Conservation (phyloP, 352 stramenopile genomes). For the Hyaloperonospora brassicae region DNA sequence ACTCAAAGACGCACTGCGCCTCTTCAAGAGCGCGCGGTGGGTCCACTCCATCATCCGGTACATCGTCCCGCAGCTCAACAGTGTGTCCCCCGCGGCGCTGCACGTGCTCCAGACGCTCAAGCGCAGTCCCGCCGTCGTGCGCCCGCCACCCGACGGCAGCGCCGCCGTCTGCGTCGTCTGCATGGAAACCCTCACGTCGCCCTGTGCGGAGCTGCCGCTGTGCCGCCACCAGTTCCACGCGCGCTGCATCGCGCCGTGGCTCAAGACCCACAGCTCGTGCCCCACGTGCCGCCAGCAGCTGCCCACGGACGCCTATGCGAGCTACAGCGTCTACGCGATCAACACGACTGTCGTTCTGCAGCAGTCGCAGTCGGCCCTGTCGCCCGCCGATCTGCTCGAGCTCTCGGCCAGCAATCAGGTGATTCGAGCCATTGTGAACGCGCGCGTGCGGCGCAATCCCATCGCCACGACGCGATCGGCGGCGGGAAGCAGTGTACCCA, state of each 20-base stretch:
- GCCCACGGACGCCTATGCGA: slow-evolving; percentile 71
- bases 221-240: slow-evolving; percentile 78
- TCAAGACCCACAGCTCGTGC: slow-evolving; percentile 82
- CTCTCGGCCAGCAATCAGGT: slow-evolving; percentile 79
- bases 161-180: slow-evolving; percentile 63
- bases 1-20: slow-evolving; percentile 78
- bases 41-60: slow-evolving; percentile 87
- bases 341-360: slow-evolving; percentile 87
- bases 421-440: slow-evolving; percentile 81
- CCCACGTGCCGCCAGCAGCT: slow-evolving; percentile 76
- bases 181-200: slow-evolving; percentile 58
- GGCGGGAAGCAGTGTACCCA: slow-evolving; percentile 32
- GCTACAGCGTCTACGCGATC: slow-evolving; percentile 86
- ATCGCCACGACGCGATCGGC: slow-evolving; percentile 14
- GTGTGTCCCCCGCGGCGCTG: slow-evolving; percentile 61
- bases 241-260: slow-evolving; percentile 76
- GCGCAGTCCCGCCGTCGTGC: slow-evolving; percentile 23
- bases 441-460: slow-evolving; percentile 59
- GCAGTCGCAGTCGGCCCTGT: slow-evolving; percentile 73
- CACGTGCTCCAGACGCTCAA: slow-evolving; percentile 58
- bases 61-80: slow-evolving; percentile 85
- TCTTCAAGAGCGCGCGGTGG: slow-evolving; percentile 86
- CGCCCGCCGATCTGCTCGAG: slow-evolving; percentile 66
- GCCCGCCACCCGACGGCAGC: slow-evolving; percentile 20
- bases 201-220: slow-evolving; percentile 53